Percentiles rank a stretch among this genome's conserved stretches.
phyloP scores from a whole-genome alignment of 768 basidiomycete species.

The Lactifluus echinatus region DNA sequence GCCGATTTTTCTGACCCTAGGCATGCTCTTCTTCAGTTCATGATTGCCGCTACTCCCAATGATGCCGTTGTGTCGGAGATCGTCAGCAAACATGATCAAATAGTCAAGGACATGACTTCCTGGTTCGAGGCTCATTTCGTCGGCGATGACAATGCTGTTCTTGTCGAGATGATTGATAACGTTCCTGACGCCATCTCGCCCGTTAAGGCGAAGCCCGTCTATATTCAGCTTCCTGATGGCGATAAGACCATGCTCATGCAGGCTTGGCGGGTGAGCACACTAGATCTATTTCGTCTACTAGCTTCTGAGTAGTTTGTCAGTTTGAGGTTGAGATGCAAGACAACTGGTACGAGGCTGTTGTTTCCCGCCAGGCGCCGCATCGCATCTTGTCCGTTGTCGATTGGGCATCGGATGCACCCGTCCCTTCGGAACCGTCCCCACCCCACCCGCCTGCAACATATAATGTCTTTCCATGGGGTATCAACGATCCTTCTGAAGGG shows the following conservation, averaged over 20 bases:
- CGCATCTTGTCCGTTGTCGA: constrained; percentile 85
- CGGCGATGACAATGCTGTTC: constrained; percentile 33
- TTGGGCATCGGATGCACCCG: constrained; percentile 79
- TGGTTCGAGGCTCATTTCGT: constrained; percentile 38
- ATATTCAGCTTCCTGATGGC: constrained; percentile 71
- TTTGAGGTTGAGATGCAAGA: constrained; percentile 91
- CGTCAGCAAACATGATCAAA: constrained; percentile 38
- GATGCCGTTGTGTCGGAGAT: constrained; percentile 41
- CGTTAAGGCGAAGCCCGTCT: constrained; percentile 72
- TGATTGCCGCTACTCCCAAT: constrained; percentile 61
- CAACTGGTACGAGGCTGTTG: constrained; percentile 92
- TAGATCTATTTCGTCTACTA: not conserved
- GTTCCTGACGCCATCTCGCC: constrained; percentile 75
- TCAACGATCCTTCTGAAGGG: constrained; percentile 77
- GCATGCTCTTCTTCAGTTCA: constrained; percentile 66
- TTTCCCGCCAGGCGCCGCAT: constrained; percentile 66
- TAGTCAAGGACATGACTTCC: constrained; percentile 42
- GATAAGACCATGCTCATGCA: constrained; percentile 54
- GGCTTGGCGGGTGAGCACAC: constrained; percentile 65
- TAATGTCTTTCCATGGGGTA: constrained; percentile 69
- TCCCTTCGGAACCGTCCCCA: constrained; percentile 29
- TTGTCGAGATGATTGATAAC: constrained; percentile 40
- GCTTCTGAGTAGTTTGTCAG: constrained; percentile 27
- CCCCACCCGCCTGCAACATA: constrained; percentile 36
- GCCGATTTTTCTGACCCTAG: constrained; percentile 30